Evolutionary conservation across 208 protist species (phyloP).

Genomic region (Crithidia thermophila): DNA sequence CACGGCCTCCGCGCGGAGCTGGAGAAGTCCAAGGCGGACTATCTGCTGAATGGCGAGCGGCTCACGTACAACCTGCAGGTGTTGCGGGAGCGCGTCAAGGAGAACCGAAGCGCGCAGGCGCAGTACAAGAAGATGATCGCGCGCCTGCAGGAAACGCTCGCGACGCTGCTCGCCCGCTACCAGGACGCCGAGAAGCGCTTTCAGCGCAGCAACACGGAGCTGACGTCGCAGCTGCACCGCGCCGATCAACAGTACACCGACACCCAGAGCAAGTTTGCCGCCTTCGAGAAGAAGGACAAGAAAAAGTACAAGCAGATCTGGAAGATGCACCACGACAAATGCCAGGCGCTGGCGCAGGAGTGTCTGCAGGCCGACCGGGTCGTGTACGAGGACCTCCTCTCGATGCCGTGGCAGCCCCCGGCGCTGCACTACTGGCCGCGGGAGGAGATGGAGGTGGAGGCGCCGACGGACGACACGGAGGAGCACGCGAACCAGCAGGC

Average conservation of each 20-base stretch:
- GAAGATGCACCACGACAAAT: conserved; percentile 95
- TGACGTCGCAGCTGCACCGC: conserved; percentile 94
- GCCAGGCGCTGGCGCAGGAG: conserved; percentile 85
- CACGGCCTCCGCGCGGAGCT: conserved; percentile 92
- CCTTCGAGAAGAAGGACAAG: conserved; percentile 94
- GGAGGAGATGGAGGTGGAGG: conserved; percentile 44
- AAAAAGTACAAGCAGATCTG: conserved; percentile 94
- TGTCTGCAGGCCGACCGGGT: conserved; percentile 95
- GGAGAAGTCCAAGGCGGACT: conserved; percentile 95
- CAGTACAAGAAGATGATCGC: conserved; percentile 94
- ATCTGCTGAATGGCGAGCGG: conserved; percentile 96
- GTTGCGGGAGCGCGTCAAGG: conserved; percentile 94
- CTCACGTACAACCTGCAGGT: conserved; percentile 97
- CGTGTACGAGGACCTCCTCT: conserved; percentile 95
- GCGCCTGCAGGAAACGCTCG: conserved; percentile 89
- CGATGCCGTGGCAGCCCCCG: conserved; percentile 87
- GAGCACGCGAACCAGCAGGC: conserved; percentile 39
- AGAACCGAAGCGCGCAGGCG: conserved; percentile 94
- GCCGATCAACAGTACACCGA: conserved; percentile 96
- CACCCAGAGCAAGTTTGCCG: conserved; percentile 95
- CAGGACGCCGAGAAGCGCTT: conserved; percentile 91
- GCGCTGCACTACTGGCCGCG: conserved; percentile 83
- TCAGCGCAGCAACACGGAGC: conserved; percentile 93
- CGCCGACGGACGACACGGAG: conserved; percentile 49
- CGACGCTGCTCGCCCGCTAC: conserved; percentile 90